These are phyloP conservation scores for Amanita fuliginea DNA, from an alignment of 768 basidiomycete species.

Conservation along the genomic window DNA sequence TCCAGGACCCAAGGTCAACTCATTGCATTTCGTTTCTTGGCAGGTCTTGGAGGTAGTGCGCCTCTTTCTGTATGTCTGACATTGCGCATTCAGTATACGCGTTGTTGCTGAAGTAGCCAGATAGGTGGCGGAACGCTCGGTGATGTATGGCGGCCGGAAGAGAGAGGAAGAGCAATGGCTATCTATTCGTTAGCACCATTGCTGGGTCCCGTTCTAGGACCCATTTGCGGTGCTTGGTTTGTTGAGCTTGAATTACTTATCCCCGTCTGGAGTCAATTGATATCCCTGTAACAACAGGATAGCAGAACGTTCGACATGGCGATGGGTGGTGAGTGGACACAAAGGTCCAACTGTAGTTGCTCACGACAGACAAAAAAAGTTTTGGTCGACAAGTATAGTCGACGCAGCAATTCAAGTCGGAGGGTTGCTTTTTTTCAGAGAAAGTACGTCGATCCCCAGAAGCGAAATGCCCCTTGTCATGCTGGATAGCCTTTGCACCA, in stretches of 20 bases:
- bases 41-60: conserved; percentile 66
- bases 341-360: neutral
- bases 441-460: conserved; percentile 30
- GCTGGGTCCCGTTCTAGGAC: conserved; percentile 55
- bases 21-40: conserved; percentile 56
- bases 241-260: too few relatives aligned
- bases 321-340: conserved; percentile 47
- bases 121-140: conserved; percentile 56
- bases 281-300: conserved; percentile 26
- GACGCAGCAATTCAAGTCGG: conserved; percentile 41
- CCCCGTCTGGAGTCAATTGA: neutral
- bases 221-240: conserved; percentile 35
- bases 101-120: conserved; percentile 12
- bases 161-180: conserved; percentile 53
- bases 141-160: conserved; percentile 50
- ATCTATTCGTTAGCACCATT: conserved; percentile 57
- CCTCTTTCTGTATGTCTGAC: conserved; percentile 45
- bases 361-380: conserved; percentile 23
- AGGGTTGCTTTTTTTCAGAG: conserved; percentile 47
- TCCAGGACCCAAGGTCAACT: conserved; percentile 46
- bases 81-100: conserved; percentile 12
- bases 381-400: conserved; percentile 56
- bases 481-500: conserved; percentile 31
- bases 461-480: conserved; percentile 15
- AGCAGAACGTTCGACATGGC: conserved; percentile 52